phyloP scores from a whole-genome alignment of 805 yeast genomes.

The Ogataea pignaliae region DNA sequence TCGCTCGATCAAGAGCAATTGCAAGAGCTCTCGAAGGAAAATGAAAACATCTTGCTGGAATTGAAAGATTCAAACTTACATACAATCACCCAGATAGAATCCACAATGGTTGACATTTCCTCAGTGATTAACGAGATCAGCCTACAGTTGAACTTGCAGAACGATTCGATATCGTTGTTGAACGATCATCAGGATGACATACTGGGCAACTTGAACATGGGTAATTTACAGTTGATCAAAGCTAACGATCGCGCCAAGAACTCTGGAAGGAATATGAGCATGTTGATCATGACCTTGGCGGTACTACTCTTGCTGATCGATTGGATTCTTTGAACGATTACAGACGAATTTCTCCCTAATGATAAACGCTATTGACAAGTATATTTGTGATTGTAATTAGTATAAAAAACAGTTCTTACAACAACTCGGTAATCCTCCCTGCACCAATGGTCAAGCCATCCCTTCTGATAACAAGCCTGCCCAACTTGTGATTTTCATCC shows the following conservation, averaged over 20 bases:
- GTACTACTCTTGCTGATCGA: constrained; percentile 53
- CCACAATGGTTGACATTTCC: constrained; percentile 66
- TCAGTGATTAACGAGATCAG: constrained; percentile 71
- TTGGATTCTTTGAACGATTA: constrained; percentile 31
- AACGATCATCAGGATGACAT: constrained; percentile 66
- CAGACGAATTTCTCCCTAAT: background rate
- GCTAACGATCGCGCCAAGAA: constrained; percentile 65
- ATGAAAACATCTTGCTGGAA: constrained; percentile 45
- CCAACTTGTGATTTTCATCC: constrained; percentile 46
- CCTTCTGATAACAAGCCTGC: constrained; percentile 64
- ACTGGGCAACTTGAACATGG: constrained; percentile 58
- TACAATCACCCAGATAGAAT: constrained; percentile 56
- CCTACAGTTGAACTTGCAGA: constrained; percentile 67
- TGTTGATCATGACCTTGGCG: constrained; percentile 52
- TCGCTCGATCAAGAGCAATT: constrained; percentile 45
- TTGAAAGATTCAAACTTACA: constrained; percentile 56
- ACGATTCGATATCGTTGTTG: constrained; percentile 60
- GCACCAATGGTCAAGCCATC: constrained; percentile 69
- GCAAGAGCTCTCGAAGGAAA: constrained; percentile 55
- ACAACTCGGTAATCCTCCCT: constrained; percentile 21
- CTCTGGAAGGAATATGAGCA: constrained; percentile 54
- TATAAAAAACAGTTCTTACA: background rate
- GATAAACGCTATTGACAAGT: too few relatives aligned
- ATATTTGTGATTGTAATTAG: too few relatives aligned
- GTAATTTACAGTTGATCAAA: constrained; percentile 63